phyloP scores from a whole-genome alignment of 2,329 filamentous ascomycete species.

The Pseudogymnoascus sp. region DNA sequence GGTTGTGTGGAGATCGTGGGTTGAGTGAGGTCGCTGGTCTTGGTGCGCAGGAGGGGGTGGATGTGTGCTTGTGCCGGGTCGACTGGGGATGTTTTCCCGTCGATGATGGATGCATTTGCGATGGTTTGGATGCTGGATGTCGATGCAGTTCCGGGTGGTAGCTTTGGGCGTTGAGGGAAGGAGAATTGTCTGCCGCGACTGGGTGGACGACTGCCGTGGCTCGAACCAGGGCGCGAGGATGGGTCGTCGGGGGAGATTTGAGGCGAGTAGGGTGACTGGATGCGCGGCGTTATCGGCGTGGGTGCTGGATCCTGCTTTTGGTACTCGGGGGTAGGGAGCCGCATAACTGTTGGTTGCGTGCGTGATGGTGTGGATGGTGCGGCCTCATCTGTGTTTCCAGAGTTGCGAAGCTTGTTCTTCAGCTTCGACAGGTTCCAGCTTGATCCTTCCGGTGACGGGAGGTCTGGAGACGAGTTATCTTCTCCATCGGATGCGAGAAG shows the following conservation, averaged over 20 bases:
- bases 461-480: neutral
- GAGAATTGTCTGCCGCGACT: neutral
- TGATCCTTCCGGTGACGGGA: neutral
- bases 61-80: neutral
- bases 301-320: conserved; percentile 2
- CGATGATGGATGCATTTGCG: neutral
- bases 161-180: neutral
- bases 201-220: neutral
- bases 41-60: neutral
- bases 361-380: conserved; percentile 4
- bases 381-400: neutral
- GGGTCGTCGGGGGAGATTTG: neutral
- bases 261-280: neutral
- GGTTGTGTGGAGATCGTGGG: neutral
- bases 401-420: conserved; percentile 5
- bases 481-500: neutral
- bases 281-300: neutral
- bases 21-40: neutral
- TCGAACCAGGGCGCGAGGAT: neutral
- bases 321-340: neutral
- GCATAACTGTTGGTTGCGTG: neutral
- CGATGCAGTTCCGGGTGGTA: neutral
- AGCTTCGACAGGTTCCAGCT: neutral
- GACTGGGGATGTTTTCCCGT: neutral
- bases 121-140: neutral